These are phyloP conservation scores for Chytriomyces sp. DNA, from an alignment of 192 early-diverging fungal species.

Conservation along the genomic window DNA sequence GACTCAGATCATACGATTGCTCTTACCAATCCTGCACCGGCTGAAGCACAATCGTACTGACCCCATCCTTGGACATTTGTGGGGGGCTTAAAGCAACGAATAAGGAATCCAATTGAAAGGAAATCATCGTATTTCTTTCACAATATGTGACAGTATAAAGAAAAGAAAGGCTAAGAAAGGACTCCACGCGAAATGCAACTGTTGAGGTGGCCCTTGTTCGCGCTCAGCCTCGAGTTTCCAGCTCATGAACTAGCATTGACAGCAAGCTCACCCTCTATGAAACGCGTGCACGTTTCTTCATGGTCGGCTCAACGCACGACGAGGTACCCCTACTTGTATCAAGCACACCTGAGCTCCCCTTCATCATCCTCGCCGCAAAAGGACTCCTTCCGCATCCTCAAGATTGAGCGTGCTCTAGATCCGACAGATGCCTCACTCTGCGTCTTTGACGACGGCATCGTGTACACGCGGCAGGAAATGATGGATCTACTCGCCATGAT, in stretches of 20 bases:
- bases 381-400: constrained; percentile 76
- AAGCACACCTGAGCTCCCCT: not conserved
- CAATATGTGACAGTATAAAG: not conserved
- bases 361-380: not conserved
- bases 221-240: no score
- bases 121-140: no score
- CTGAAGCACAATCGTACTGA: no score
- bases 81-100: no score
- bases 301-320: constrained; percentile 81
- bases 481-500: constrained; percentile 74
- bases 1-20: no score
- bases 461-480: constrained; percentile 75
- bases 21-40: no score
- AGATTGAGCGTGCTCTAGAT: constrained; percentile 78
- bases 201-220: no score
- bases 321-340: constrained; percentile 39
- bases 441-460: constrained; percentile 77
- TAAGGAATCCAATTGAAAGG: no score
- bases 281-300: constrained; percentile 75
- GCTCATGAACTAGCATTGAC: no score
- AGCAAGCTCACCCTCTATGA: constrained; percentile 86
- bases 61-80: no score
- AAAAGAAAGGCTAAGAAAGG: not conserved
- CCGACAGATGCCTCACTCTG: constrained; percentile 53
- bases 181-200: not conserved